Base-by-base conservation (phyloP, 2,329 filamentous ascomycete genomes). In the Apiospora marii region DNA sequence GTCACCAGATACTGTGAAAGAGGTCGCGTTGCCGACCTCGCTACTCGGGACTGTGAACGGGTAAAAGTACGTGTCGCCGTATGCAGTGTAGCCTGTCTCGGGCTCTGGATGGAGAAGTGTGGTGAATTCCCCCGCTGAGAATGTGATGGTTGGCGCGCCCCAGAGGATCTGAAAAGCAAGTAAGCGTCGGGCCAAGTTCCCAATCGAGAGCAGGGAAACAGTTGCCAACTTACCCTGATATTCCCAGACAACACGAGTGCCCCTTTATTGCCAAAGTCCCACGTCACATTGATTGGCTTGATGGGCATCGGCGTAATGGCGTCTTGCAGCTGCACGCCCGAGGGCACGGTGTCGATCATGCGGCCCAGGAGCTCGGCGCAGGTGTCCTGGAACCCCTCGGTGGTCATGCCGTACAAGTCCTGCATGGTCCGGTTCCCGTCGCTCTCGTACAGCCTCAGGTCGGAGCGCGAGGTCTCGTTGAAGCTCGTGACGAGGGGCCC, bases 331-430 rank as follows among this genome's bases (percentile, higher is more conserved):
- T 72, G n/a, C 8, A 78, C 77, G 14, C 22, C 14, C 3, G 74
- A 72, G 0, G 79, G 79, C 16, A 80, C 79, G 1, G 79, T 80
- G 69, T 80, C 71, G 51, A 80, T 72, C 76, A 79, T 78, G 14
- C 78, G 78, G 24, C 72, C 68, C 53, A 80, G 51, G 22, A 80
- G 43, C 46, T 75, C 73, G 13, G 74, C 75, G 34, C 79, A 80
- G 27, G 76, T 78, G 14, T 75, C 72, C 30, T 76, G 74, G 67
- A 80, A 80, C 1, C 49, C 74, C 4, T 78, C 75, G 5, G 74
- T 75, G 13, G 74, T 73, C 53, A 61, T 34, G 5, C 71, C 71
- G n/a, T 79, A 79, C 24, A 80, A 67, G 14, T 74, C 71, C 37
- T 74, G 61, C 78, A 80, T 80, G 6, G 78, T 78, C 58, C 73